Evolutionary conservation across 805 yeast species (phyloP).

Genomic region (Kodamaea kakaduensis): DNA sequence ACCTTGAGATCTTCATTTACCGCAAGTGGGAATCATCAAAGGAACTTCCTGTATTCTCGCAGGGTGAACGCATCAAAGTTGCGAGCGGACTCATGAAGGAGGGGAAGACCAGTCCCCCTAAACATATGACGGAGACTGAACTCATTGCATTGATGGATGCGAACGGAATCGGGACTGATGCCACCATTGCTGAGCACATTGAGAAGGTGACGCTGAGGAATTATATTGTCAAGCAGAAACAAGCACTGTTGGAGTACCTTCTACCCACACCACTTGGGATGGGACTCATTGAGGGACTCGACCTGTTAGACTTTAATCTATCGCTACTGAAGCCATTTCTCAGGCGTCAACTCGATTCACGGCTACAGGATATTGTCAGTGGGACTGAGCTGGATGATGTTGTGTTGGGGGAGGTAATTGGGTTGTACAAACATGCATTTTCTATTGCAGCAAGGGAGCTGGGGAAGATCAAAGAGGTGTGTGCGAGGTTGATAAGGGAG

Average conservation of each 20-base stretch:
- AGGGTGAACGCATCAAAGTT: conserved; percentile 57
- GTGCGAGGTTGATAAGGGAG: conserved; percentile 7
- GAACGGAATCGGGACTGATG: conserved; percentile 98
- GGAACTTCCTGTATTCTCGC: conserved; percentile 58
- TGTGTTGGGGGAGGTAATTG: conserved; percentile 53
- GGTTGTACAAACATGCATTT: conserved; percentile 60
- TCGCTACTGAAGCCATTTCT: conserved; percentile 87
- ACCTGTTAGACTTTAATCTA: conserved; percentile 66
- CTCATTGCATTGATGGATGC: conserved; percentile 91
- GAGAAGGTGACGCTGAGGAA: conserved; percentile 68
- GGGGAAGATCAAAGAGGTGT: conserved; percentile 5
- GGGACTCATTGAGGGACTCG: conserved; percentile 86
- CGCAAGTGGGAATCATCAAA: conserved; percentile 69
- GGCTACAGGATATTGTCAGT: conserved; percentile 61
- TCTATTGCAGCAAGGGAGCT: conserved; percentile 8
- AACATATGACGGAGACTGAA: conserved; percentile 85
- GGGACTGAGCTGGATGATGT: conserved; percentile 52
- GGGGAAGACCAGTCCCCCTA: conserved; percentile 81
- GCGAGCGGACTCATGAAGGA: conserved; percentile 55
- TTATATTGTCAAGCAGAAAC: conserved; percentile 51
- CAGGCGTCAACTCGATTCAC: conserved; percentile 68
- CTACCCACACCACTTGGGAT: conserved; percentile 82
- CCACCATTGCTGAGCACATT: conserved; percentile 97
- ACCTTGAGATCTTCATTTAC: conserved; percentile 75
- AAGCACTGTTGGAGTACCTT: conserved; percentile 41